Percentiles rank a stretch among this genome's conserved stretches.
Conservation (phyloP, 2,329 filamentous ascomycete species). For the Zymoseptoria pseudotritici region DNA sequence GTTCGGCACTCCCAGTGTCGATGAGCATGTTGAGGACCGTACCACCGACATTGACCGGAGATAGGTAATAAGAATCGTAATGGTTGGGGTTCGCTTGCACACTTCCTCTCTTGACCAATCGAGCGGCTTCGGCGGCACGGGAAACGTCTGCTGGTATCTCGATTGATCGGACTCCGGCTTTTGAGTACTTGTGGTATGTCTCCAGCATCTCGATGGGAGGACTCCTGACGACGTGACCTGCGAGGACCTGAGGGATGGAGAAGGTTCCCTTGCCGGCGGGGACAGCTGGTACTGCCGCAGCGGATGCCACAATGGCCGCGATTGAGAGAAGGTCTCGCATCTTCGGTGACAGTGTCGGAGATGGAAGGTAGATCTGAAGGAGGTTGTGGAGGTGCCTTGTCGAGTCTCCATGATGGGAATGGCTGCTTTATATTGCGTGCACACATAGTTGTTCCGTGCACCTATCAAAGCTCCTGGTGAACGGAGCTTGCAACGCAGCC, state of each 20-base stretch:
- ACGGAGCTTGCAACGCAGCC: too few species aligned
- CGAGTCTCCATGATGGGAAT: not conserved
- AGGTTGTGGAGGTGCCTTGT: not conserved
- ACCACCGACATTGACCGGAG: not conserved
- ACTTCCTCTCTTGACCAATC: not conserved
- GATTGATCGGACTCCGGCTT: not conserved
- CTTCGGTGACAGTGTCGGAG: not conserved
- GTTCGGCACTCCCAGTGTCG: not conserved
- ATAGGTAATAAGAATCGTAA: not conserved
- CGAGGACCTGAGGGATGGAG: not conserved
- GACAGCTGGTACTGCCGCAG: not conserved
- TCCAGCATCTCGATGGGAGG: conserved; percentile 30
- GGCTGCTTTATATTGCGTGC: not conserved
- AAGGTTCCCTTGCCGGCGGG: not conserved
- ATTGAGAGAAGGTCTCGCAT: not conserved
- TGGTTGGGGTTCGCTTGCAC: not conserved
- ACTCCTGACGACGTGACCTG: conserved; percentile 23
- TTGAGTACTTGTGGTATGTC: not conserved
- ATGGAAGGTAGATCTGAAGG: not conserved
- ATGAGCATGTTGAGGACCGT: not conserved
- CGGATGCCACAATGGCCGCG: not conserved
- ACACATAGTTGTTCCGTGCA: not conserved
- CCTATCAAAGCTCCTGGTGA: too few species aligned
- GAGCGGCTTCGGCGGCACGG: not conserved
- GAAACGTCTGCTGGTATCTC: not conserved